A percentile compares a stretch with the other conserved stretches of the same genome.
These are phyloP conservation scores for Boletus smithii DNA, from an alignment of 1,284 basidiomycete genomes.

Conservation along the genomic window DNA sequence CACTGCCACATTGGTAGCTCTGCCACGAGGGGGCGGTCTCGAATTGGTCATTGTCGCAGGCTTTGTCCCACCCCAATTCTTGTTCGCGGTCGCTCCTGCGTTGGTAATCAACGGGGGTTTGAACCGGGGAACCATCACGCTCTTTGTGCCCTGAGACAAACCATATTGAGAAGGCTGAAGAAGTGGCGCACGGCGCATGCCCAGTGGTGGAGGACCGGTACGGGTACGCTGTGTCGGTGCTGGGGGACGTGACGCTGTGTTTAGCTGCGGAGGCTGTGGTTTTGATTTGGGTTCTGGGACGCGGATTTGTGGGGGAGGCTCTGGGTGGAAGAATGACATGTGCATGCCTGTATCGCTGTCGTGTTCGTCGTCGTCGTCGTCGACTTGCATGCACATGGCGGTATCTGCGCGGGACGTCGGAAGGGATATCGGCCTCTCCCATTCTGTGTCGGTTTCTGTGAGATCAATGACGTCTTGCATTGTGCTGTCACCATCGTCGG, in stretches of 20 bases:
- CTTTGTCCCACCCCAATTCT: slow-evolving; percentile 7
- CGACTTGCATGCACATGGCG: slow-evolving; percentile 13
- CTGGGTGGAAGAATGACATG: slow-evolving; percentile 6
- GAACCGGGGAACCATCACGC: slow-evolving; percentile 22
- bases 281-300: slow-evolving; percentile 1
- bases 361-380: slow-evolving; percentile 20
- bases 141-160: slow-evolving; percentile 23
- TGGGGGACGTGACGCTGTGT: neutral
- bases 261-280: slow-evolving; percentile 3
- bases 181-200: slow-evolving; percentile 28
- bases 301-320: slow-evolving; percentile 1
- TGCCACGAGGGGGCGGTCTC: neutral
- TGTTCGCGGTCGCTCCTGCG: neutral
- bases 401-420: slow-evolving; percentile 10
- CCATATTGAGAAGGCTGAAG: slow-evolving; percentile 21
- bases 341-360: no score
- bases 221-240: slow-evolving; percentile 17
- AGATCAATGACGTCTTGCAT: slow-evolving; percentile 25
- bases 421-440: slow-evolving; percentile 10
- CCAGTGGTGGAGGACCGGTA: slow-evolving; percentile 25
- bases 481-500: slow-evolving; percentile 6
- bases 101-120: slow-evolving; percentile 30
- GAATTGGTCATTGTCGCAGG: neutral
- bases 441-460: slow-evolving; percentile 21
- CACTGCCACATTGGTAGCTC: neutral